These are phyloP conservation scores for Botrytis aclada DNA, from an alignment of 2,329 filamentous ascomycete species.

Conservation along the genomic window DNA sequence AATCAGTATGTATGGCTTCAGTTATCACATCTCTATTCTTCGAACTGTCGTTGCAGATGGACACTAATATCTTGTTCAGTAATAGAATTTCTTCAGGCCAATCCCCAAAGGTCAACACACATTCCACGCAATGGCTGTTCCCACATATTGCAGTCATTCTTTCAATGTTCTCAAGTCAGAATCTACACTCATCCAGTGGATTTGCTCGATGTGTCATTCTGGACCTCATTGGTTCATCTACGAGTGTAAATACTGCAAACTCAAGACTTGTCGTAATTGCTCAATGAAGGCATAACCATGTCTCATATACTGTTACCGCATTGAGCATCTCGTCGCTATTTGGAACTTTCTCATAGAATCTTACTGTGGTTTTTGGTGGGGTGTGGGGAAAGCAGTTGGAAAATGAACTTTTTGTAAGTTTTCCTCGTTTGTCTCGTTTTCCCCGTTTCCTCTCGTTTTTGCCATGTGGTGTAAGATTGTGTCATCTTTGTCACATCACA, in stretches of 20 bases:
- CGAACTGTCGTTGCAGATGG: background rate
- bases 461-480: background rate
- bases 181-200: conserved; percentile 62
- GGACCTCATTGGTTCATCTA: conserved; percentile 67
- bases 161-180: conserved; percentile 67
- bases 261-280: conserved; percentile 61
- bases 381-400: background rate
- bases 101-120: background rate
- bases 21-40: background rate
- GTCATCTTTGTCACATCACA: background rate
- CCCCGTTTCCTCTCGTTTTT: background rate
- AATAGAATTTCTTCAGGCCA: background rate
- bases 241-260: conserved; percentile 66
- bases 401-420: background rate
- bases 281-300: conserved; percentile 33
- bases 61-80: conserved; percentile 8
- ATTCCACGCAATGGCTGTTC: conserved; percentile 47
- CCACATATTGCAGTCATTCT: conserved; percentile 56
- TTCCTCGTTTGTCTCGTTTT: background rate
- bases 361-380: conserved; percentile 1
- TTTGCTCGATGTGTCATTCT: conserved; percentile 61
- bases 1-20: conserved; percentile 5
- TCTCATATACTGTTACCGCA: background rate
- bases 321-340: background rate
- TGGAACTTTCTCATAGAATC: background rate